Evolutionary conservation across 2,329 filamentous ascomycete species (phyloP).

Genomic region (Clonostachys rosea): DNA sequence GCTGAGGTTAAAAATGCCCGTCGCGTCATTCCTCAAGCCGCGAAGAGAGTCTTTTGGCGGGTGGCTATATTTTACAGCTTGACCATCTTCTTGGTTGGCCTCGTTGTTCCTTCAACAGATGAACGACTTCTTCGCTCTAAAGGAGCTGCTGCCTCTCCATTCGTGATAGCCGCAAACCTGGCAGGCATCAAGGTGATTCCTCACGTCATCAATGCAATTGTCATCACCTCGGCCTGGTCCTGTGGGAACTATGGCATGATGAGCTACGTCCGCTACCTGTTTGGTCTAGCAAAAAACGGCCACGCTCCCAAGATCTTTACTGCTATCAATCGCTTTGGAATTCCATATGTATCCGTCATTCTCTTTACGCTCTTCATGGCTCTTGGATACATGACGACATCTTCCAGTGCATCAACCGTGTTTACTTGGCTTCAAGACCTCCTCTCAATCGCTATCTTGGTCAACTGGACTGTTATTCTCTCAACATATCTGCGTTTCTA

Average conservation of each 20-base stretch:
- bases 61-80: constrained; percentile 36
- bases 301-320: constrained; percentile 61
- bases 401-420: constrained; percentile 55
- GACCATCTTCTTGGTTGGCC: constrained; percentile 43
- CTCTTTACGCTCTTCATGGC: constrained; percentile 53
- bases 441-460: constrained; percentile 56
- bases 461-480: constrained; percentile 56
- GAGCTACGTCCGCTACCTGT: constrained; percentile 64
- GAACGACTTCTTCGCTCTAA: constrained; percentile 46
- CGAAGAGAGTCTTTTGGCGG: constrained; percentile 13
- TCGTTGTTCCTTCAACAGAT: constrained; percentile 49
- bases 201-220: constrained; percentile 63
- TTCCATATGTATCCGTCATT: constrained; percentile 51
- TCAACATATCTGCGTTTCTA: constrained; percentile 57
- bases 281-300: constrained; percentile 61
- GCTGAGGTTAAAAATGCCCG: constrained; percentile 33
- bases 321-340: constrained; percentile 54
- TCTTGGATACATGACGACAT: constrained; percentile 68
- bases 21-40: constrained; percentile 24
- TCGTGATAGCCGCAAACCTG: constrained; percentile 63
- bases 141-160: constrained; percentile 53
- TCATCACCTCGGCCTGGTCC: constrained; percentile 62
- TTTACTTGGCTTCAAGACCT: constrained; percentile 71
- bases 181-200: constrained; percentile 60
- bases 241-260: constrained; percentile 60